Evolutionary conservation across 1,284 basidiomycete species (phyloP).

Genomic region (Mycena citricolor): DNA sequence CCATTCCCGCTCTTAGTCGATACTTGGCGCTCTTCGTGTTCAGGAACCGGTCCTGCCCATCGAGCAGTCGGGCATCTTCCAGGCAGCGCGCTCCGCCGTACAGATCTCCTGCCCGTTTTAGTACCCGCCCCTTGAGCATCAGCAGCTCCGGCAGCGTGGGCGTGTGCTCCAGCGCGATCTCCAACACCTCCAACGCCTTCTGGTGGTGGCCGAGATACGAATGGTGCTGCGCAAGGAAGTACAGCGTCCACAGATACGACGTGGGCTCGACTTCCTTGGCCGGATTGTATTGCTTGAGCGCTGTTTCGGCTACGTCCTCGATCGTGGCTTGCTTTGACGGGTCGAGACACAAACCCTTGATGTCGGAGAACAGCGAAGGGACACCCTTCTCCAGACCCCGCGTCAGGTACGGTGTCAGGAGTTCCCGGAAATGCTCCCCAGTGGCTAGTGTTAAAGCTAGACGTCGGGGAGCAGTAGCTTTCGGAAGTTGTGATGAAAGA

Average conservation of each 20-base stretch:
- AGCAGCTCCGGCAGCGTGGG: slow-evolving; percentile 93
- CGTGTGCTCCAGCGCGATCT: slow-evolving; percentile 76
- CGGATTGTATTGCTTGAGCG: slow-evolving; percentile 30
- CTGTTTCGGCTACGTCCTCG: slow-evolving; percentile 51
- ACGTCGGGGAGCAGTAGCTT: slow-evolving; percentile 72
- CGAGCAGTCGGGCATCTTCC: slow-evolving; percentile 83
- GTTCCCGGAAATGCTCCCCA: slow-evolving; percentile 63
- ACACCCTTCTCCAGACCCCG: slow-evolving; percentile 82
- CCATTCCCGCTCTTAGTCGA: slow-evolving; percentile 76
- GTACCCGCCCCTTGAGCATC: slow-evolving; percentile 79
- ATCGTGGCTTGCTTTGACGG: slow-evolving; percentile 66
- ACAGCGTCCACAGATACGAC: slow-evolving; percentile 92
- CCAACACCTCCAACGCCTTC: slow-evolving; percentile 68
- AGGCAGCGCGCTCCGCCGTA: slow-evolving; percentile 74
- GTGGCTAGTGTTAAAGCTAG: slow-evolving; percentile 68
- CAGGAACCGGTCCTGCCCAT: slow-evolving; percentile 94
- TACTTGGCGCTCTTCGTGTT: slow-evolving; percentile 97
- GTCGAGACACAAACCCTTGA: slow-evolving; percentile 83
- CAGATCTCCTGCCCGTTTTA: slow-evolving; percentile 87
- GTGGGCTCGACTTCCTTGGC: slow-evolving; percentile 66
- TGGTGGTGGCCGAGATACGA: slow-evolving; percentile 59
- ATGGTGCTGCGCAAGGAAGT: slow-evolving; percentile 93
- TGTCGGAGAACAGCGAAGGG: slow-evolving; percentile 91
- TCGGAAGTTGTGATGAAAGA: slow-evolving; percentile 63
- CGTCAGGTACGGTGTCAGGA: slow-evolving; percentile 72